Evolutionary conservation across 352 stramenopile genomes (phyloP).

Genomic region (Paralagenidium karlingii): DNA sequence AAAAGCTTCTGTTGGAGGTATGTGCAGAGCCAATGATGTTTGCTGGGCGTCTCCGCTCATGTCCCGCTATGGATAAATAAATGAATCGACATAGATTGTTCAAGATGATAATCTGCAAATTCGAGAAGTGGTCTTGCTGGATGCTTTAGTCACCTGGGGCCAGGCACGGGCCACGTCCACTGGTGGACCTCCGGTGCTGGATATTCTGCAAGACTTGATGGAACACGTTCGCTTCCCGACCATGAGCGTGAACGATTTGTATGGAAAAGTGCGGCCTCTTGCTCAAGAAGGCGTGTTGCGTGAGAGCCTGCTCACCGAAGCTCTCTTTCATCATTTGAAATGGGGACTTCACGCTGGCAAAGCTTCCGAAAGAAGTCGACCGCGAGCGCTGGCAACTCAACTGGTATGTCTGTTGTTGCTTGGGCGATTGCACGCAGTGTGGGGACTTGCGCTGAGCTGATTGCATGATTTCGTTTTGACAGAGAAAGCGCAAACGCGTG

Average conservation of each 20-base stretch:
- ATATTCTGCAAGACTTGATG: slow-evolving; percentile 63
- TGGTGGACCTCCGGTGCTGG: slow-evolving; percentile 18
- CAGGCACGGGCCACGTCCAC: slow-evolving; percentile 40
- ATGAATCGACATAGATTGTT: slow-evolving; percentile 29
- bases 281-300: slow-evolving; percentile 50
- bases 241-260: slow-evolving; percentile 79
- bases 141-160: slow-evolving; percentile 69
- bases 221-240: slow-evolving; percentile 74
- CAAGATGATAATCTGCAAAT: slow-evolving; percentile 78
- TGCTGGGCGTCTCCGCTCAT: not conserved
- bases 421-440: too few species aligned
- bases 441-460: too few species aligned
- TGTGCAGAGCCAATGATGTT: not conserved
- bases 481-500: slow-evolving; percentile 76
- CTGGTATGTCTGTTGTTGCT: too few species aligned
- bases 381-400: slow-evolving; percentile 38
- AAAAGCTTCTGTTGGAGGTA: slow-evolving; percentile 73
- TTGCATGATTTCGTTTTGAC: too few species aligned
- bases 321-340: slow-evolving; percentile 79
- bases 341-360: slow-evolving; percentile 56
- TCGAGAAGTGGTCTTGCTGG: slow-evolving; percentile 61
- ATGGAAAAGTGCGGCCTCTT: slow-evolving; percentile 72
- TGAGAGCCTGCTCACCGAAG: slow-evolving; percentile 62
- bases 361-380: slow-evolving; percentile 46
- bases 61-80: too few species aligned